Conservation (phyloP, 208 protist species). For the Trypanosoma scelopori region DNA sequence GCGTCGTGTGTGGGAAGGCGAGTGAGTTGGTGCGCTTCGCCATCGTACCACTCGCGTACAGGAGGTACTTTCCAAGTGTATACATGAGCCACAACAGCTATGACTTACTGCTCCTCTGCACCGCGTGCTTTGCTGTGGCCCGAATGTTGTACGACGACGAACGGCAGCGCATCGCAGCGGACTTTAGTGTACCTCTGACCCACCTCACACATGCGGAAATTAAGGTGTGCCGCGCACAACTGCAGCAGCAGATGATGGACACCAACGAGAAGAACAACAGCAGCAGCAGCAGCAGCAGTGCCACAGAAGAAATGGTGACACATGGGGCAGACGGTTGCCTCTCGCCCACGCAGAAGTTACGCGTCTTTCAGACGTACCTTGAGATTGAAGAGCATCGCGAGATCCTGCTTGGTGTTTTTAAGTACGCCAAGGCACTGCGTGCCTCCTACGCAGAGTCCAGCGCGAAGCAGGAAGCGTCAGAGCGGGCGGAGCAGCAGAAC, state of each 20-base stretch:
- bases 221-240: background rate
- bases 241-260: background rate
- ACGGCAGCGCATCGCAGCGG: conserved; percentile 27
- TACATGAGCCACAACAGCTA: conserved; percentile 82
- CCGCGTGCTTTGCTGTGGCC: conserved; percentile 47
- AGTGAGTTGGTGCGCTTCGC: conserved; percentile 54
- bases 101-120: conserved; percentile 63
- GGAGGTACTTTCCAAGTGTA: conserved; percentile 67
- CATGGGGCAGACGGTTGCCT: conserved; percentile 15
- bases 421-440: conserved; percentile 53
- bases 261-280: background rate
- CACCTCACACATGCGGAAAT: conserved; percentile 24
- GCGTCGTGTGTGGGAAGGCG: conserved; percentile 45
- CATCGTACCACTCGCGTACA: conserved; percentile 58
- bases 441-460: conserved; percentile 19
- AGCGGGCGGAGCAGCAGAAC: background rate
- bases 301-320: background rate
- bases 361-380: conserved; percentile 38
- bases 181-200: conserved; percentile 50
- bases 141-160: conserved; percentile 35
- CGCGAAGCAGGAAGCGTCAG: background rate
- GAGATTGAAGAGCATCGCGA: conserved; percentile 38
- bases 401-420: conserved; percentile 39
- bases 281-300: background rate
- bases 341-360: conserved; percentile 20